Evolutionary conservation across 2,329 filamentous ascomycete species (phyloP).

Genomic region (Curvularia hawaiiensis): DNA sequence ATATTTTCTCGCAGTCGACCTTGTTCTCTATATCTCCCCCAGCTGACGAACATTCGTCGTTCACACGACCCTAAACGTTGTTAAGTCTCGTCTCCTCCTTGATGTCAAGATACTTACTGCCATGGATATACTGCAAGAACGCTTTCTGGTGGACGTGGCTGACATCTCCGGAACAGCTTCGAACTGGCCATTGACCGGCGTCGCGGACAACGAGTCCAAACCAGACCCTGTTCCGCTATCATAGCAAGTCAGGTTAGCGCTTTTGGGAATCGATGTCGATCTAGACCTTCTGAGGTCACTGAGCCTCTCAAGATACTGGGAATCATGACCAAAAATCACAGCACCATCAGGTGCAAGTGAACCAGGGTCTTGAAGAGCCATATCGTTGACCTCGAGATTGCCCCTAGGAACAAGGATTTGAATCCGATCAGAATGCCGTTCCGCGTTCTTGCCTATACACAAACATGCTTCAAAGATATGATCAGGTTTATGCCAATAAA

Average conservation of each 20-base stretch:
- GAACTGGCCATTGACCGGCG: neutral
- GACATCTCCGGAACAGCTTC: neutral
- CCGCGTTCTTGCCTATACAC: neutral
- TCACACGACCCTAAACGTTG: neutral
- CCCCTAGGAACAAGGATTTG: neutral
- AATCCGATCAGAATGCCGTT: neutral
- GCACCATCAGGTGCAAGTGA: neutral
- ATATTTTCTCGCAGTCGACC: neutral
- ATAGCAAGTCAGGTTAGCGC: neutral
- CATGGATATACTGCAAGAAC: neutral
- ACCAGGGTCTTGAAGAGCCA: neutral
- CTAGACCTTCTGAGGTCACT: neutral
- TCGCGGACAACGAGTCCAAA: neutral
- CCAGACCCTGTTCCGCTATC: neutral
- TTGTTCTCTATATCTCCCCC: neutral
- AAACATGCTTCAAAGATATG: neutral
- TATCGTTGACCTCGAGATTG: neutral
- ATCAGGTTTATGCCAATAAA: neutral
- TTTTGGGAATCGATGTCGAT: neutral
- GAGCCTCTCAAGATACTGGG: neutral
- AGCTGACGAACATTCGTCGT: neutral
- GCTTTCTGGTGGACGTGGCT: neutral
- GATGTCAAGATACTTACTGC: neutral
- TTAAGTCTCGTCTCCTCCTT: neutral
- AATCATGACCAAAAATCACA: neutral